Percentiles rank a stretch among this genome's conserved stretches.
These are phyloP conservation scores for Zymoseptoria brevis DNA, from an alignment of 2,329 filamentous ascomycete species.

Conservation along the genomic window DNA sequence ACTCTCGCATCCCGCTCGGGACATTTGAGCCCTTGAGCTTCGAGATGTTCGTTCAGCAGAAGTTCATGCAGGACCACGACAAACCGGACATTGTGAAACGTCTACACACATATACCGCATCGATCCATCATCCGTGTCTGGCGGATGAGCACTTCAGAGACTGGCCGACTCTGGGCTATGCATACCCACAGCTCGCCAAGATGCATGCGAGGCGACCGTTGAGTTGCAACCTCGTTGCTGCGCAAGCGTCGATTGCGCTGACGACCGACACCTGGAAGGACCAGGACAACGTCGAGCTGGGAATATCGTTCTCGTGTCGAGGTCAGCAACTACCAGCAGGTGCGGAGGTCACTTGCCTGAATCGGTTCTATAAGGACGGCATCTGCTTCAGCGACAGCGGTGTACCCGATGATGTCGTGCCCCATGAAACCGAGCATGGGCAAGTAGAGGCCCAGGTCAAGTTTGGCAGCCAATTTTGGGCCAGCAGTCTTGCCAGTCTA, in stretches of 20 bases:
- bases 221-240: conserved; percentile 33
- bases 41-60: conserved; percentile 35
- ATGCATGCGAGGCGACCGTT: conserved; percentile 21
- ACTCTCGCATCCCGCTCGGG: conserved; percentile 15
- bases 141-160: conserved; percentile 29
- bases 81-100: conserved; percentile 19
- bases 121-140: conserved; percentile 25
- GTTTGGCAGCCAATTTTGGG: conserved; percentile 42
- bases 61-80: conserved; percentile 7
- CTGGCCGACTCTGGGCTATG: conserved; percentile 26
- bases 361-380: conserved; percentile 22
- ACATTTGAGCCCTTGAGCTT: conserved; percentile 30
- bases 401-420: neutral
- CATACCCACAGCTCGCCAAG: conserved; percentile 24
- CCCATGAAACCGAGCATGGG: neutral
- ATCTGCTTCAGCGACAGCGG: conserved; percentile 11
- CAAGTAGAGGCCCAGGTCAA: conserved; percentile 23
- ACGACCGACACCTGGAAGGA: conserved; percentile 31
- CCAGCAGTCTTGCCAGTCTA: conserved; percentile 28
- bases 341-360: conserved; percentile 17
- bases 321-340: conserved; percentile 17
- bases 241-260: conserved; percentile 36
- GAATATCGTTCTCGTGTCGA: conserved; percentile 25
- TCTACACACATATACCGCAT: conserved; percentile 35
- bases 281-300: conserved; percentile 27